Base-by-base conservation (phyloP, 1,284 basidiomycete genomes). In the Marasmius oreades region DNA sequence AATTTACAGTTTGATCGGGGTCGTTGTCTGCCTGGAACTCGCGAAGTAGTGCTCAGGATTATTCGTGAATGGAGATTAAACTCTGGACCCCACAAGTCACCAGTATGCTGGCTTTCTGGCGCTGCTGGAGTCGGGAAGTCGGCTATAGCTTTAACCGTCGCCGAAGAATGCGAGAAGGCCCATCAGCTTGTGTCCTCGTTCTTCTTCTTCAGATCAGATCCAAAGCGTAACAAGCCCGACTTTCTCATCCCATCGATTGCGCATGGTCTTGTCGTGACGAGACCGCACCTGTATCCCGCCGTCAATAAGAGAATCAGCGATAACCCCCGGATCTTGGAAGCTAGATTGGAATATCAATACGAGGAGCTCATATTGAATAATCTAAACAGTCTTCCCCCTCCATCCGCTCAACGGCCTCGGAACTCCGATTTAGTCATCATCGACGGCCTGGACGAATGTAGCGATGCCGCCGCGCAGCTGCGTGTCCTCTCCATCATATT, bases 101-200 rank as follows among this genome's bases (percentile, higher is more conserved):
- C 52, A 0, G n/a, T 63, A 39, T 58, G 56, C 22, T 64, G 58
- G 61, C 52, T 65, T 16, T 51, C 55, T 42, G 63, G 64, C 7
- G 37, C 51, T 6, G 61, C 61, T 12, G 64, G 64, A 3, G 36
- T 31, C 8, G 64, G 63, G 2, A 65, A 65, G 47, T 60, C 63
- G 0, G 51, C 64, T 5, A 59, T 65, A 7, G 63, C 64, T 0
- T 60, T 57, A n/a, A 62, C 60, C 1, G 43, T 65, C 14, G 59
- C 61, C 10, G 36, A 62, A 24, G 37, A 33, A n/a, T 59, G 26
- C 16, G 51, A 45, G n/a, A 22, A 55, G 16, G n/a, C n/a, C n/a
- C 2, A 28, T 12, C 47, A 45, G 5, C 31, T 24, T 2, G 48
- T 64, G 5, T 59, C 52, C 5, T 59, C 63, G 5, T 60, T 51